Base-by-base conservation (phyloP, 108 stramenopile species). In the Aurantiochytrium sp. region DNA sequence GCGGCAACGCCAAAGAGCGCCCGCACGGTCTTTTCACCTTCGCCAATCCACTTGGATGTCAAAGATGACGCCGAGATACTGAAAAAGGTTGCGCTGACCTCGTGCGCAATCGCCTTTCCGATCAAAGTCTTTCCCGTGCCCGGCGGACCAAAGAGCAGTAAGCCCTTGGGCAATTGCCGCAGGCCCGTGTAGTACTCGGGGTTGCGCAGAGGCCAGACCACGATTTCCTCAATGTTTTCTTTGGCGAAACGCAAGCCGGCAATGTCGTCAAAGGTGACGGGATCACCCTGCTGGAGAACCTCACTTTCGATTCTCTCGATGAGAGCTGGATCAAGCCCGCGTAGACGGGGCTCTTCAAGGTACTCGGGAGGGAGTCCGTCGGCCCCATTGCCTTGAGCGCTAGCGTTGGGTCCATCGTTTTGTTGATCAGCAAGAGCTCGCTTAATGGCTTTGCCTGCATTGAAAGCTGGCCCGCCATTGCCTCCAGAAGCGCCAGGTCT, bases 31-130 rank as follows among this genome's bases (percentile, higher is more conserved):
- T 98, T 98, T 92, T 99, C 99, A 47, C 98, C 97, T 73, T 99
- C 98, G 4, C 99, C 99, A 60, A 99, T 99, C 98, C 98, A 99
- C 92, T 99, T 99, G 92, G 96, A 96, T 28, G 97, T 99, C 25
- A 99, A 92, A 0, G 98, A 98, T 19, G 98, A 98, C 88, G 97
- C 96, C 10, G 97, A 98, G 71, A 99, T 99, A 58, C 95, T 95
- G 90, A 99, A 99, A 93, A 99, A 99, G 18, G 97, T 98, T 5
- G 99, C 98, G 25, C 96, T 96, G 59, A 94, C 94, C 92, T 97
- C 95, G 92, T 98, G 95, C 18, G 99, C 98, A 90, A 99, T 98
- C 5, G 99, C 99, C 90, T 98, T 98, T 87, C 97, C 99, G 89
- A 99, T 99, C 58, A 99, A 90, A 4, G 99, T 99, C 92, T 99